Evolutionary conservation across 768 basidiomycete species (phyloP).

Genomic region (Phlebiopsis flavidoalba): DNA sequence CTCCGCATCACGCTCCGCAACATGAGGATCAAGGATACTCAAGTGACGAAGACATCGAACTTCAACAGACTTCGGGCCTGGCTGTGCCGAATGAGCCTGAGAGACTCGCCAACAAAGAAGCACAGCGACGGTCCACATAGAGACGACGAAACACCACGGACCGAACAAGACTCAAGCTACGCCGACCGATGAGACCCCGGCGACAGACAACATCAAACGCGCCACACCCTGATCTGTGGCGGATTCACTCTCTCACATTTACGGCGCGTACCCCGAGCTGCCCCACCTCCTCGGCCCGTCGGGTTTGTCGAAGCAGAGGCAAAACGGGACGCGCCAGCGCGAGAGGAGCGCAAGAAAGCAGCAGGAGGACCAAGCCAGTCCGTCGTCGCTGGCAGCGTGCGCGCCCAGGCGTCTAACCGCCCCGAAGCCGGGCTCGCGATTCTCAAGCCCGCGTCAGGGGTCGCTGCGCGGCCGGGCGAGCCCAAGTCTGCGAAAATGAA

Average conservation of each 20-base stretch:
- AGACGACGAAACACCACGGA: constrained; percentile 4
- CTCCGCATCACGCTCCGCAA: neutral
- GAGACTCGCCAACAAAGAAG: constrained; percentile 36
- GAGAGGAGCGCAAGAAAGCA: constrained; percentile 43
- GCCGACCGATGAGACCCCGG: neutral
- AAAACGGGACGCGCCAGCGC: constrained; percentile 44
- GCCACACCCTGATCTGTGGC: constrained; percentile 15
- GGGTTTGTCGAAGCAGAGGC: constrained; percentile 61
- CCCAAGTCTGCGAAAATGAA: constrained; percentile 43
- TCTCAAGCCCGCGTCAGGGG: neutral
- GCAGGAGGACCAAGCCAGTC: constrained; percentile 12
- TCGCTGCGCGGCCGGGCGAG: constrained; percentile 17
- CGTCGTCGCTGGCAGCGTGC: neutral
- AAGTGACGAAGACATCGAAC: constrained; percentile 3
- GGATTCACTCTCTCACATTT: constrained; percentile 75
- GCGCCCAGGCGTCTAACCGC: neutral
- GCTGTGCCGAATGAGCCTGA: constrained; percentile 16
- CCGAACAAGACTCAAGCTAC: constrained; percentile 12
- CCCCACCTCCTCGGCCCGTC: constrained; percentile 53
- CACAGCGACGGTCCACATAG: too few species aligned
- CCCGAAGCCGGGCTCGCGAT: neutral
- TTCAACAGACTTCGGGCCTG: neutral
- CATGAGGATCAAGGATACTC: neutral
- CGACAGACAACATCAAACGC: neutral
- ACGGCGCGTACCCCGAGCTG: constrained; percentile 71